Conservation (phyloP, 2,329 filamentous ascomycete species). For the Dactylella cylindrospora region DNA sequence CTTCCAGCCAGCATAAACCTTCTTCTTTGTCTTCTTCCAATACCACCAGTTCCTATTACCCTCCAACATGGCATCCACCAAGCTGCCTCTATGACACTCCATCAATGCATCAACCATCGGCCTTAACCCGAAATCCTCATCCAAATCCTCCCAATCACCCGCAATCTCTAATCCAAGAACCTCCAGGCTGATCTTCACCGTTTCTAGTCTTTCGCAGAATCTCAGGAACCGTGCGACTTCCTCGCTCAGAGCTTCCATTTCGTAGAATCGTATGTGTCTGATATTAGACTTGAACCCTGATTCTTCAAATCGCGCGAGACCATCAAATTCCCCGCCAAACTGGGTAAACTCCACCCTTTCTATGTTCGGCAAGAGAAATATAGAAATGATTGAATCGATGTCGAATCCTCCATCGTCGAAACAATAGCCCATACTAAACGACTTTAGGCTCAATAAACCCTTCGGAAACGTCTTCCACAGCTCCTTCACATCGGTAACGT, state of each 20-base stretch:
- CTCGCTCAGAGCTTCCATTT: slow-evolving; percentile 2
- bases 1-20: slow-evolving; percentile 20
- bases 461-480: slow-evolving; percentile 1
- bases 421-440: background rate
- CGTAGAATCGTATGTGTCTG: slow-evolving; percentile 1
- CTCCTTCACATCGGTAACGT: background rate
- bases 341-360: slow-evolving; percentile 4
- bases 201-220: slow-evolving; percentile 14
- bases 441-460: slow-evolving; percentile 4
- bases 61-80: slow-evolving; percentile 11
- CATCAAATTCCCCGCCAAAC: slow-evolving; percentile 12
- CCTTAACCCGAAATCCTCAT: slow-evolving; percentile 19
- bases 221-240: slow-evolving; percentile 17
- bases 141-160: slow-evolving; percentile 17
- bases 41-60: slow-evolving; percentile 35
- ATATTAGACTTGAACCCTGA: slow-evolving; percentile 6
- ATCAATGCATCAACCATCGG: slow-evolving; percentile 7
- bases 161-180: slow-evolving; percentile 12
- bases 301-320: slow-evolving; percentile 1
- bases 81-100: slow-evolving; percentile 10
- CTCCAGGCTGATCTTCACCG: slow-evolving; percentile 15
- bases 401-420: slow-evolving; percentile 16
- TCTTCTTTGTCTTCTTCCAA: slow-evolving; percentile 18
- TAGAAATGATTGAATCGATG: background rate
- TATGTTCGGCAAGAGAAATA: slow-evolving; percentile 22